Percentiles rank a stretch among this genome's conserved stretches.
Conservation (phyloP, 2,329 filamentous ascomycete species). For the Chaetomiaceae sp. region DNA sequence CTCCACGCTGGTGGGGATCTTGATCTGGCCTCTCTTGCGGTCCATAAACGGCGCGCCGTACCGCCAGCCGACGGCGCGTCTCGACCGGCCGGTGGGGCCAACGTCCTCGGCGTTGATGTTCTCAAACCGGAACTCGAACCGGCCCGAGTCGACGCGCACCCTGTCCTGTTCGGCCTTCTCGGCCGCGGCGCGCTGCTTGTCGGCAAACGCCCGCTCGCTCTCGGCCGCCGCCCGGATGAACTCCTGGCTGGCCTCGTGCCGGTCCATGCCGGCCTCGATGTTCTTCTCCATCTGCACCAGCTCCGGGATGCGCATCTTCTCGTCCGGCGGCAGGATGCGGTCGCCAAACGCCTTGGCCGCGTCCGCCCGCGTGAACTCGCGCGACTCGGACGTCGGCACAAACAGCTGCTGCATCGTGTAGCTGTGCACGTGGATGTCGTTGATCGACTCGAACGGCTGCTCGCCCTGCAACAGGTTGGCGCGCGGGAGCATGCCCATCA, state of each 20-base stretch:
- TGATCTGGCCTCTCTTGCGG: constrained; percentile 58
- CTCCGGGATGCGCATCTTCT: constrained; percentile 58
- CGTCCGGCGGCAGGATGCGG: constrained; percentile 55
- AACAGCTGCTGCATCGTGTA: constrained; percentile 61
- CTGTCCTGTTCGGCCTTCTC: constrained; percentile 38
- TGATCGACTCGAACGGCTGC: constrained; percentile 55
- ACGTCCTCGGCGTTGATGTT: constrained; percentile 53
- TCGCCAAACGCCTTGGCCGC: constrained; percentile 61
- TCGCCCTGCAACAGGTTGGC: constrained; percentile 51
- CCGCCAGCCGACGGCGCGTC: constrained; percentile 52
- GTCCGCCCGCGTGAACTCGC: constrained; percentile 59
- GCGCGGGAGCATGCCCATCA: constrained; percentile 74
- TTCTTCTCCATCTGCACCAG: constrained; percentile 53
- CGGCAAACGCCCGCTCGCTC: constrained; percentile 37
- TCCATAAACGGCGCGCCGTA: constrained; percentile 62
- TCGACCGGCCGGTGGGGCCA: constrained; percentile 49
- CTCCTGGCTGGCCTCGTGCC: constrained; percentile 34
- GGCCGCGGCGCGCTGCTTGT: constrained; percentile 30
- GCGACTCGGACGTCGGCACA: constrained; percentile 58
- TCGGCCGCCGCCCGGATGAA: constrained; percentile 41
- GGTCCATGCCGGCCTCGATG: constrained; percentile 34
- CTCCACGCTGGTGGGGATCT: constrained; percentile 61
- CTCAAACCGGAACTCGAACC: constrained; percentile 61
- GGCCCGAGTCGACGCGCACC: constrained; percentile 43
- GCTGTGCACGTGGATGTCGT: constrained; percentile 59